Base-by-base conservation (phyloP, 2,329 filamentous ascomycete species). In the Colletotrichum sp. region DNA sequence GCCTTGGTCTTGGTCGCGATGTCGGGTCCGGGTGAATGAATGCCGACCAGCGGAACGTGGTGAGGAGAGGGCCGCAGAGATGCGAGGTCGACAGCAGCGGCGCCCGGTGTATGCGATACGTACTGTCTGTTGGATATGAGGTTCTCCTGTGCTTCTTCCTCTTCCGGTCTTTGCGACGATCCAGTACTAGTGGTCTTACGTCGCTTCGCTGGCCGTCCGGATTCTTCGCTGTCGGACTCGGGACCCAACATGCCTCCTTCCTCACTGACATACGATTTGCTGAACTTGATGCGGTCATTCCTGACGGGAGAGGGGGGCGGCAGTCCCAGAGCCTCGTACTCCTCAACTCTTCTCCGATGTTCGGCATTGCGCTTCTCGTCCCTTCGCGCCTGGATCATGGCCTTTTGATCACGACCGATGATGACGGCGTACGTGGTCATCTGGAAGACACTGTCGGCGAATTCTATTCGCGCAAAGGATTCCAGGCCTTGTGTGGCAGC, bases 371-470 rank as follows among this genome's bases (percentile, higher is more conserved):
- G 85, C 76, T 85, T 88, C 80, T 90, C 88, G 74, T 91, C 88
- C 71, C 86, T 85, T 60, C 88, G 86, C 27, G 91, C 91, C 78
- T 90, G 88, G 71, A 88, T 85, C 78, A 91, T 84, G 12, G 92
- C 92, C 68, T 88, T 85, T 80, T 92, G 88, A 83, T 96, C 94
- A 76, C 94, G 92, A 71, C 94, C 94, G 32, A 96, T 91, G 72
- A 94, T 90, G 79, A 96, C 90, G 68, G 91, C 89, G 79, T 93
- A 93, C 2, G 93, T 95, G 68, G 92, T 95, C 92, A 96, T 94
- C 84, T 94, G 94, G 82, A 94, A 96, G 72, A 92, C 90, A 81
- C 94, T 93, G 86, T 96, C 94, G 78, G 90, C 89, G 81, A 96
- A 96, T 80, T 93, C 91, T 76, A 96, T 87, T 68, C 88, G 86